Percentiles rank a stretch among this genome's conserved stretches.
Evolutionary conservation across 1,284 basidiomycete species (phyloP).

Genomic region (Butyriboletus appendiculatus): DNA sequence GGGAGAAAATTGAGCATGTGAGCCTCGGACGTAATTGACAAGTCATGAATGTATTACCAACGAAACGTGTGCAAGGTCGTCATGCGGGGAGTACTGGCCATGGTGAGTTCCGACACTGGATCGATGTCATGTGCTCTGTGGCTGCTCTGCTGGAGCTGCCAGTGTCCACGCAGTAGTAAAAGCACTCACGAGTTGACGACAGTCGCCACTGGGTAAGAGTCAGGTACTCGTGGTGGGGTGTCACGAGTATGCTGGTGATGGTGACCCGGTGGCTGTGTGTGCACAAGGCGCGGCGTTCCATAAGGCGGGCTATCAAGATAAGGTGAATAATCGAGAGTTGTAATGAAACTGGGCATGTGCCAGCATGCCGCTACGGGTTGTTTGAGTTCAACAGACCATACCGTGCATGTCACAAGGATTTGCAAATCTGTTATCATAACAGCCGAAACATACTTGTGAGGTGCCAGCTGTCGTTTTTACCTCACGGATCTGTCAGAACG

Average conservation of each 20-base stretch:
- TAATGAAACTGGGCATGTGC: background rate
- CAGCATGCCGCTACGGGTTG: no score
- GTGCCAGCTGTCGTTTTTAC: background rate
- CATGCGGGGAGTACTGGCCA: background rate
- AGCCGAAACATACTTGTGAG: no score
- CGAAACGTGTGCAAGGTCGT: no score
- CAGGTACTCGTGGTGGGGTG: background rate
- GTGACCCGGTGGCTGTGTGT: background rate
- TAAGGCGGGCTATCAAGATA: slow-evolving; percentile 1
- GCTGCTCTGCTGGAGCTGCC: background rate
- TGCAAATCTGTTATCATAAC: background rate
- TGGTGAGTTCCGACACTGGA: background rate
- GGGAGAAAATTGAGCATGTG: slow-evolving; percentile 14
- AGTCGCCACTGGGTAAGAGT: background rate
- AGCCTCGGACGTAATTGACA: slow-evolving; percentile 11
- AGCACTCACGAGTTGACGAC: background rate
- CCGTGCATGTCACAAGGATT: background rate
- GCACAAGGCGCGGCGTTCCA: no score
- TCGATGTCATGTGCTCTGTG: background rate
- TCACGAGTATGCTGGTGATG: background rate
- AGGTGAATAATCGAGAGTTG: background rate
- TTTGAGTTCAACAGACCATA: background rate
- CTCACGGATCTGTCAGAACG: background rate
- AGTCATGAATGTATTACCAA: background rate
- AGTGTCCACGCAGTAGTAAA: no score